A percentile compares a stretch with the other conserved stretches of the same genome.
phyloP scores from a whole-genome alignment of 140 eudicot genomes.

The Erigeron philadelphicus region DNA sequence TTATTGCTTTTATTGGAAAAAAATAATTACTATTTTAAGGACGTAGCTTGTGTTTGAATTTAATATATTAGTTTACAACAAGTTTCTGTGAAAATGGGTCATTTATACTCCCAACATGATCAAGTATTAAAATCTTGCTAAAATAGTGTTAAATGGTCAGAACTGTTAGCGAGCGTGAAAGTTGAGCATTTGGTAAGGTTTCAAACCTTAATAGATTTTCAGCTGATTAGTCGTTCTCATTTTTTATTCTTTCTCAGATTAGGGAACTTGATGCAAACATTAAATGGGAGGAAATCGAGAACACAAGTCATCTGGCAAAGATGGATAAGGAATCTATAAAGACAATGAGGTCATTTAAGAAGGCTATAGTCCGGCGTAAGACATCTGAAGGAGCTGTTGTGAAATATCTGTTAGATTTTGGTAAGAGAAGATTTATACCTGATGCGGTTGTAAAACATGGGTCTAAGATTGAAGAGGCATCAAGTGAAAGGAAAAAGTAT shows the following conservation, averaged over 20 bases:
- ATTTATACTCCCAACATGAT: not conserved
- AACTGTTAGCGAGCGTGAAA: not conserved
- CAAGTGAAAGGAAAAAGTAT: slow-evolving; percentile 64
- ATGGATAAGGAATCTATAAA: slow-evolving; percentile 67
- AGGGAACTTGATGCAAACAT: slow-evolving; percentile 83
- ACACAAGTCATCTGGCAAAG: slow-evolving; percentile 40
- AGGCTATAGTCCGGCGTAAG: slow-evolving; percentile 71
- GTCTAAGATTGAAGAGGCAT: slow-evolving; percentile 52
- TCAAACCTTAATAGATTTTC: not conserved
- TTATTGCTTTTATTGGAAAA: not conserved
- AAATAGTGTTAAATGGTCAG: not conserved
- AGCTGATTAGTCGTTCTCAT: slow-evolving; percentile 8
- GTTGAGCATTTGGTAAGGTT: not conserved
- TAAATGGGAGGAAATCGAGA: slow-evolving; percentile 85
- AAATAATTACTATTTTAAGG: not conserved
- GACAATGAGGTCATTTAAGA: slow-evolving; percentile 64
- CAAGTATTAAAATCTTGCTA: not conserved
- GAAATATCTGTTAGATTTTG: slow-evolving; percentile 89
- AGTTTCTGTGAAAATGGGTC: not conserved
- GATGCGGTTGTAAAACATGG: slow-evolving; percentile 68
- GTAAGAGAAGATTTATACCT: slow-evolving; percentile 86
- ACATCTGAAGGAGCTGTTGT: slow-evolving; percentile 47
- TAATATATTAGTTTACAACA: too few relatives aligned
- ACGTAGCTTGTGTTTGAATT: too few relatives aligned
- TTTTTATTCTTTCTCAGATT: slow-evolving; percentile 41